Evolutionary conservation across 2,329 filamentous ascomycete species (phyloP).

Genomic region (Pleoardoris graminearum): DNA sequence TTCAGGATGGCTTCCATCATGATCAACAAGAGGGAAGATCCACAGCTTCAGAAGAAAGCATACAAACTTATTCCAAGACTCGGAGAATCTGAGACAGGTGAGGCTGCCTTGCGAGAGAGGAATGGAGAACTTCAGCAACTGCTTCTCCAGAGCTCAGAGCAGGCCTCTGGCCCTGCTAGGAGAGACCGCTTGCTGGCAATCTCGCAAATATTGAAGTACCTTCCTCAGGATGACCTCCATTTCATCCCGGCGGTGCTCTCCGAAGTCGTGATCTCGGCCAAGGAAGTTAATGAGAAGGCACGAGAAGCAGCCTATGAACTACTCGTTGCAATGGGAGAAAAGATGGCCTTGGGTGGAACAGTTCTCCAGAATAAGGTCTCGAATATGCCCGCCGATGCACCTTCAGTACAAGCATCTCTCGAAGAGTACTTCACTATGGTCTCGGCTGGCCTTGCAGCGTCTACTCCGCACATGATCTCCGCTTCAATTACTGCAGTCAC

Average conservation of each 20-base stretch:
- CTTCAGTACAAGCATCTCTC: constrained; percentile 75
- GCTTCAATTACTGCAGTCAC: constrained; percentile 95
- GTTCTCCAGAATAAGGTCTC: constrained; percentile 87
- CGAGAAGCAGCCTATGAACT: constrained; percentile 87
- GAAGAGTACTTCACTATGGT: constrained; percentile 99
- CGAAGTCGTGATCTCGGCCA: constrained; percentile 94
- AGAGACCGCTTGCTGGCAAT: constrained; percentile 86
- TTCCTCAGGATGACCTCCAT: constrained; percentile 78
- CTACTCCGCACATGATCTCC: constrained; percentile 95
- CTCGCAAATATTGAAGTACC: constrained; percentile 74
- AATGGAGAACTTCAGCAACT: constrained; percentile 80
- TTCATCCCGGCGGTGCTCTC: constrained; percentile 91
- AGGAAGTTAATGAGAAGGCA: constrained; percentile 96
- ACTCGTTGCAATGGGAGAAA: constrained; percentile 83
- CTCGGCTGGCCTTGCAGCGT: constrained; percentile 88
- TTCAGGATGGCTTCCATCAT: constrained; percentile 86
- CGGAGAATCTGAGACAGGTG: constrained; percentile 76
- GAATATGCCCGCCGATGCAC: constrained; percentile 81
- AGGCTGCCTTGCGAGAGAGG: constrained; percentile 73
- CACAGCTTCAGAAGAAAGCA: constrained; percentile 96
- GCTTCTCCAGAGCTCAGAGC: constrained; percentile 76
- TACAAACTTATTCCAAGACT: constrained; percentile 96
- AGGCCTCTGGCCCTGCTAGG: constrained; percentile 82
- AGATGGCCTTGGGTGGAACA: constrained; percentile 72
- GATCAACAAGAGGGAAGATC: constrained; percentile 78